Evolutionary conservation across 352 stramenopile genomes (phyloP).

Genomic region (Phytopythium vexans): DNA sequence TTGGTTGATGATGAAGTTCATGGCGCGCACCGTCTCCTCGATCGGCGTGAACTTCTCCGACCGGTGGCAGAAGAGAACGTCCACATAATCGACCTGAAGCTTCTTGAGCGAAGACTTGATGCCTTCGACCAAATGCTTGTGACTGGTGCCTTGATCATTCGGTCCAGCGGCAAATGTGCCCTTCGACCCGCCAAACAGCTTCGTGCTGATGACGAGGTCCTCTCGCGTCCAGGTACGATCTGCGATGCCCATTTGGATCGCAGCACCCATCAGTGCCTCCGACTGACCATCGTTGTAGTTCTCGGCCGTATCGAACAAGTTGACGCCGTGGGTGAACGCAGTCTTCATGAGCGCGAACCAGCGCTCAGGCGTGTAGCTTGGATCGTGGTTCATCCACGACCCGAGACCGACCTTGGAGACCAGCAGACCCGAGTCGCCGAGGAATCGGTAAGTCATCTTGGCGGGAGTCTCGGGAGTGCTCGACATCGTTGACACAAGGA

Average conservation of each 20-base stretch:
- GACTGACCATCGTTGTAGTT: slow-evolving; percentile 19
- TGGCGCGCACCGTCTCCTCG: slow-evolving; percentile 63
- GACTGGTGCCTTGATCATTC: slow-evolving; percentile 11
- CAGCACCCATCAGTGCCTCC: slow-evolving; percentile 29
- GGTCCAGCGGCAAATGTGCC: no score
- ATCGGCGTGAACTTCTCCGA: slow-evolving; percentile 40
- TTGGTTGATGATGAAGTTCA: no score
- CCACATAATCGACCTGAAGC: slow-evolving; percentile 38
- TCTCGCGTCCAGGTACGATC: slow-evolving; percentile 15
- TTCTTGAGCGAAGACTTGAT: no score
- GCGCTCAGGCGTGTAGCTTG: slow-evolving; percentile 29
- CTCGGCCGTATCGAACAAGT: slow-evolving; percentile 45
- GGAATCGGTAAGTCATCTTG: slow-evolving; percentile 31
- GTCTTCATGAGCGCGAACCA: slow-evolving; percentile 31
- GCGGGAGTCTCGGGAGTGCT: no score
- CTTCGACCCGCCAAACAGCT: slow-evolving; percentile 10
- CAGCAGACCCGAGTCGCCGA: slow-evolving; percentile 25
- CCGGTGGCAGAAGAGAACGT: slow-evolving; percentile 53
- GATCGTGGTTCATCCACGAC: slow-evolving; percentile 21
- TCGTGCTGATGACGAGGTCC: no score
- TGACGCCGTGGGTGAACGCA: slow-evolving; percentile 35
- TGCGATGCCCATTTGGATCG: slow-evolving; percentile 25
- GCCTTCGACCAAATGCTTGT: slow-evolving; percentile 39
- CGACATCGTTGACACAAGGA: no score
- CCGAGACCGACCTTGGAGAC: slow-evolving; percentile 33